Percentiles rank a stretch among this genome's conserved stretches.
Evolutionary conservation across 2,329 filamentous ascomycete genomes (phyloP).

Genomic region (Parafenestella ontariensis): DNA sequence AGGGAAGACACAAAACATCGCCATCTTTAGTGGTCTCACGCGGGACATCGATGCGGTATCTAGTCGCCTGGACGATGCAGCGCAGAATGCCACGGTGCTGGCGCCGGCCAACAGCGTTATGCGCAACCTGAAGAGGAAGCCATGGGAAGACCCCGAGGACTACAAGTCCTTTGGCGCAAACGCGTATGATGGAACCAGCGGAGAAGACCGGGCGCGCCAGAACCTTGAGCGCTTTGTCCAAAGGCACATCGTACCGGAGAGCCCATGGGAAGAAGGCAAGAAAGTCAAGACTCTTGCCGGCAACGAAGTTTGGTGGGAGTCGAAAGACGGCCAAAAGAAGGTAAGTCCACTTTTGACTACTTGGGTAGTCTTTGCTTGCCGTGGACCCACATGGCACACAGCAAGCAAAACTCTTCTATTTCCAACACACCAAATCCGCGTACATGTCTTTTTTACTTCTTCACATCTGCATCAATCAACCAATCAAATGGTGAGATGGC

Average conservation of each 20-base stretch:
- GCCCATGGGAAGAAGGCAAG: slow-evolving; percentile 75
- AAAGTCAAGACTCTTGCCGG: slow-evolving; percentile 74
- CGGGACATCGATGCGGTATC: slow-evolving; percentile 76
- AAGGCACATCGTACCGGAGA: slow-evolving; percentile 77
- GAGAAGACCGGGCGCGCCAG: slow-evolving; percentile 74
- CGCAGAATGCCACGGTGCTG: slow-evolving; percentile 80
- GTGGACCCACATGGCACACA: slow-evolving; percentile 9
- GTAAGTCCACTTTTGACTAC: slow-evolving; percentile 55
- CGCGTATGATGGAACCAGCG: slow-evolving; percentile 78
- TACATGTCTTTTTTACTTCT: slow-evolving; percentile 3
- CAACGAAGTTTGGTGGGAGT: slow-evolving; percentile 83
- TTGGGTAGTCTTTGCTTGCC: slow-evolving; percentile 3
- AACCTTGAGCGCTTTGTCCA: slow-evolving; percentile 86
- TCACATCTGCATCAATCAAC: slow-evolving; percentile 14
- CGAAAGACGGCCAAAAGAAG: slow-evolving; percentile 69
- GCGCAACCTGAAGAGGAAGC: slow-evolving; percentile 79
- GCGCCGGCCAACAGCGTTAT: slow-evolving; percentile 87
- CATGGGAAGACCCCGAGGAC: slow-evolving; percentile 80
- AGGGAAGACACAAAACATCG: slow-evolving; percentile 76
- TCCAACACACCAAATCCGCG: background rate
- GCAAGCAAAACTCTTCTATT: slow-evolving; percentile 3
- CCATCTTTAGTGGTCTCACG: slow-evolving; percentile 82
- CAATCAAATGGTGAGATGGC: slow-evolving; percentile 16
- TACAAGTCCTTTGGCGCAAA: slow-evolving; percentile 70
- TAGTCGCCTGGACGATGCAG: slow-evolving; percentile 70